Conservation (phyloP, 495 filamentous ascomycete genomes). For the Zalerion maritima region DNA sequence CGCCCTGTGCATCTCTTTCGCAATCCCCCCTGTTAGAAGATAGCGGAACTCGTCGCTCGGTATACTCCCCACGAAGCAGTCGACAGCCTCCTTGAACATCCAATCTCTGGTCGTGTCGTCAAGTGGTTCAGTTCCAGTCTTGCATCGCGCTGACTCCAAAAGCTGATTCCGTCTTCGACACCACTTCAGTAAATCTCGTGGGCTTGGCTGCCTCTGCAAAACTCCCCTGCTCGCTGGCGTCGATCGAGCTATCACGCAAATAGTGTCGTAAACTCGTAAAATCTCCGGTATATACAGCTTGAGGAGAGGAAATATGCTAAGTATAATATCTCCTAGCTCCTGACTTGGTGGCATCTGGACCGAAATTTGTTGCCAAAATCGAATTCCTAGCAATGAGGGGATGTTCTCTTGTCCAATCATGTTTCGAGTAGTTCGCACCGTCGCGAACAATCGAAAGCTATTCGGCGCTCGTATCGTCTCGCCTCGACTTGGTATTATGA, state of each 20-base stretch:
- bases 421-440: slow-evolving; percentile 64
- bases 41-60: slow-evolving; percentile 47
- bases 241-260: no score
- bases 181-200: slow-evolving; percentile 82
- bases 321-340: slow-evolving; percentile 63
- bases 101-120: slow-evolving; percentile 58
- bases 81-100: slow-evolving; percentile 80
- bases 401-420: slow-evolving; percentile 52
- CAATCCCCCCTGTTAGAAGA: slow-evolving; percentile 51
- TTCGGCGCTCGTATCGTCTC: slow-evolving; percentile 68
- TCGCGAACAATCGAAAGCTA: slow-evolving; percentile 83
- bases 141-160: slow-evolving; percentile 42
- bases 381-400: slow-evolving; percentile 51
- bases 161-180: slow-evolving; percentile 56
- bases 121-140: slow-evolving; percentile 59
- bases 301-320: slow-evolving; percentile 52
- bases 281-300: slow-evolving; percentile 52
- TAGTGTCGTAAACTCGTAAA: slow-evolving; percentile 57
- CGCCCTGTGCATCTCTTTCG: slow-evolving; percentile 72
- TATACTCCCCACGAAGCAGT: slow-evolving; percentile 72
- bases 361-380: slow-evolving; percentile 65
- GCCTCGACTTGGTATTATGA: slow-evolving; percentile 73
- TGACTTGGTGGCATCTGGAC: slow-evolving; percentile 49
- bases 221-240: slow-evolving; percentile 34
- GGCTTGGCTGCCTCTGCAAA: slow-evolving; percentile 46